Evolutionary conservation across 768 basidiomycete genomes (phyloP).

Genomic region (Macrolepiota dolichaula): DNA sequence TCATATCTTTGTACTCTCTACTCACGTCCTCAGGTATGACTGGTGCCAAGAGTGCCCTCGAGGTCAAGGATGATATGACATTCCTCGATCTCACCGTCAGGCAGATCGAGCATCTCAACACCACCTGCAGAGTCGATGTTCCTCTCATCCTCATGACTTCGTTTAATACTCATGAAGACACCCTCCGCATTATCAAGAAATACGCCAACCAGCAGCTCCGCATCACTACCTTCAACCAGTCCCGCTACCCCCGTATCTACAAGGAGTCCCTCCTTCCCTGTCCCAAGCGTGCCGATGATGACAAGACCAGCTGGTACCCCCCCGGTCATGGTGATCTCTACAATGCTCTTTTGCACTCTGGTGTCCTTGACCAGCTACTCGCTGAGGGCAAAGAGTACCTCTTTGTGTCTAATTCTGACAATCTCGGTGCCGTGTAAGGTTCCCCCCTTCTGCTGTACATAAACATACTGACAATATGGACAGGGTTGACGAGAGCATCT

Average conservation of each 20-base stretch:
- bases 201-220: constrained; percentile 93
- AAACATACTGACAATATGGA: constrained; percentile 15
- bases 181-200: constrained; percentile 94
- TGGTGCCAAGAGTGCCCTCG: constrained; percentile 89
- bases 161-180: constrained; percentile 97
- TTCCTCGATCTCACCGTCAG: constrained; percentile 94
- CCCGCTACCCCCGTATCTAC: constrained; percentile 89
- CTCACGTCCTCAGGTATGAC: constrained; percentile 57
- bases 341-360: constrained; percentile 87
- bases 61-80: constrained; percentile 96
- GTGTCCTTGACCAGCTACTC: constrained; percentile 86
- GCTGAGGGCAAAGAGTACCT: constrained; percentile 94
- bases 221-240: constrained; percentile 92
- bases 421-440: constrained; percentile 84
- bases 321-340: constrained; percentile 97
- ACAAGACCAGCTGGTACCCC: constrained; percentile 95
- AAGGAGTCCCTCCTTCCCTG: constrained; percentile 86
- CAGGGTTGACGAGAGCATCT: constrained; percentile 73
- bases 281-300: constrained; percentile 72
- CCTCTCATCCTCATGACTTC: constrained; percentile 99
- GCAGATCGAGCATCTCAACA: constrained; percentile 96
- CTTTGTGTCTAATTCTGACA: constrained; percentile 97
- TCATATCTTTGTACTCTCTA: neutral
- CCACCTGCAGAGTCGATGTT: constrained; percentile 77
- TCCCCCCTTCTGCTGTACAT: neutral